Conservation (phyloP, 306 rosid species). For the Cercis canadensis region DNA sequence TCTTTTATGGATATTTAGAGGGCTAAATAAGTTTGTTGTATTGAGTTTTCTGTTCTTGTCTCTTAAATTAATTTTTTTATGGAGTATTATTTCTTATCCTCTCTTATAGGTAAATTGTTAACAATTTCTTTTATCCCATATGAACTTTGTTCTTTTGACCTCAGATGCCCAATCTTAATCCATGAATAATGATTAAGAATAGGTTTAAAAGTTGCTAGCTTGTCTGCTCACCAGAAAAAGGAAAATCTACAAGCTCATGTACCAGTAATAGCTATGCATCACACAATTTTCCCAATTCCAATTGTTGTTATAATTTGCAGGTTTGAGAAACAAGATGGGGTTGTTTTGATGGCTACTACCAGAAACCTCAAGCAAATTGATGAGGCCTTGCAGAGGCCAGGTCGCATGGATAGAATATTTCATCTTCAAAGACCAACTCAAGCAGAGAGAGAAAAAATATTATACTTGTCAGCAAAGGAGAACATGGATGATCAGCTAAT, state of each 20-base stretch:
- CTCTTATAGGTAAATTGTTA: too few relatives aligned
- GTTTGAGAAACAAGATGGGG: constrained; percentile 99
- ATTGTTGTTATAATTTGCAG: constrained; percentile 48
- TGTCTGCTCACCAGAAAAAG: not conserved
- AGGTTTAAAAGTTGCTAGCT: not conserved
- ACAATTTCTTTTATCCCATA: too few relatives aligned
- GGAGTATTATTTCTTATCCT: too few relatives aligned
- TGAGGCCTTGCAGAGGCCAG: constrained; percentile 95
- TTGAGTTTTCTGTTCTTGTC: too few relatives aligned
- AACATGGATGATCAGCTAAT: constrained; percentile 89
- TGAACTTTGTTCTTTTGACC: too few relatives aligned
- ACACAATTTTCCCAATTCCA: constrained; percentile 11
- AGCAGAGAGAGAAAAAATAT: constrained; percentile 85
- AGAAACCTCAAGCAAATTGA: constrained; percentile 91
- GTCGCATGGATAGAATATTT: constrained; percentile 98
- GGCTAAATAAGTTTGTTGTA: too few relatives aligned
- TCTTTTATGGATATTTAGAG: too few relatives aligned
- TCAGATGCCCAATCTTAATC: too few relatives aligned
- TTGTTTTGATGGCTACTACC: constrained; percentile 98
- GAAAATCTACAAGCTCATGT: constrained; percentile 11
- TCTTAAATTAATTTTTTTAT: too few relatives aligned
- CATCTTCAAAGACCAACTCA: constrained; percentile 98
- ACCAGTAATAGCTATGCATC: constrained; percentile 20
- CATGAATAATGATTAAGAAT: too few relatives aligned
- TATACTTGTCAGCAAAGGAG: constrained; percentile 78